Evolutionary conservation across 2,329 filamentous ascomycete genomes (phyloP).

Genomic region (Trichoderma endophyticum): DNA sequence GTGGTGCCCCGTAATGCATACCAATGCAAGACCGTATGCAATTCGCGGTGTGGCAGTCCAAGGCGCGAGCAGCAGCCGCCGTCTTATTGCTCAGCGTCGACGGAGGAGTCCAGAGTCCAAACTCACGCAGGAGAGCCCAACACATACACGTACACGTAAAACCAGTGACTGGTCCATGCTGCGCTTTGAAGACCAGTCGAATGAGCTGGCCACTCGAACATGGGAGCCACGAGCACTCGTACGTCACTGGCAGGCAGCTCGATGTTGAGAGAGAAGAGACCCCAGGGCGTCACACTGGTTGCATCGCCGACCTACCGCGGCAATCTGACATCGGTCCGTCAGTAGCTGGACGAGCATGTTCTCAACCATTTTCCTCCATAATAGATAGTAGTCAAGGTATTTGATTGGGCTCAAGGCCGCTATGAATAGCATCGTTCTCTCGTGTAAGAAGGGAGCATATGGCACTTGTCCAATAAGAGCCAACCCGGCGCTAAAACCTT

Average conservation of each 20-base stretch:
- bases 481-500: background rate
- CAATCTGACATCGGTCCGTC: background rate
- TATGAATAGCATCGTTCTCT: background rate
- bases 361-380: background rate
- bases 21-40: slow-evolving; percentile 13
- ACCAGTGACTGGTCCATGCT: slow-evolving; percentile 6
- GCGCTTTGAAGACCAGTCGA: background rate
- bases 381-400: background rate
- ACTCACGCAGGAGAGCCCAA: background rate
- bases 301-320: background rate
- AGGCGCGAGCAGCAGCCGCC: background rate
- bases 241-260: background rate
- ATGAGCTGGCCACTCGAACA: background rate
- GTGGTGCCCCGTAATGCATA: slow-evolving; percentile 10
- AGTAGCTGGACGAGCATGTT: background rate
- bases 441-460: background rate
- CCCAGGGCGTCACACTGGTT: background rate
- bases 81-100: background rate
- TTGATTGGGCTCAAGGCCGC: background rate
- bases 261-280: background rate
- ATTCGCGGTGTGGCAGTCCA: slow-evolving; percentile 9
- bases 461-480: background rate
- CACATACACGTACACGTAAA: background rate
- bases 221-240: background rate
- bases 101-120: background rate